Base-by-base conservation (phyloP, 2,329 filamentous ascomycete genomes). In the Ploettnerulaceae sp. region DNA sequence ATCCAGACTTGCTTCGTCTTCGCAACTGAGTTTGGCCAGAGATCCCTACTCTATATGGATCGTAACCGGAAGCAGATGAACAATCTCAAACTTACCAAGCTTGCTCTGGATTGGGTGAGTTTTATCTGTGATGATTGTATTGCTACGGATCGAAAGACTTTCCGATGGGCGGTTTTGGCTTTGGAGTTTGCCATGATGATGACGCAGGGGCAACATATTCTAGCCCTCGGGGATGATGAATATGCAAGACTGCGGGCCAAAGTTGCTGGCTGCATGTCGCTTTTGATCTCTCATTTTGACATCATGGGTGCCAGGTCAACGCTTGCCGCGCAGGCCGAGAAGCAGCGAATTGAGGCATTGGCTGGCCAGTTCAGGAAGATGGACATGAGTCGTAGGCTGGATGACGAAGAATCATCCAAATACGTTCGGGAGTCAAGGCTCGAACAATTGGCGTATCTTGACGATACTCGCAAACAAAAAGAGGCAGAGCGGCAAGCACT, bases 1-100 rank as follows among this genome's bases (percentile, higher is more conserved):
- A 93, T 98, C 54, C 93, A 98, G 66, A 95, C 89, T 4, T 98
- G 91, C 68, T 98, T 97, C 66, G 86, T 94, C 31, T 98, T 97
- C 61, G 93, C 93, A n/a, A 97, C 93, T 0, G 93, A 98, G 65
- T 98, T 98, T 57, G 93, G 93, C 34, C 91, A 96, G 65, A 84
- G 93, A 54, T 96, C 91, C 2, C 78, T 95, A 39, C 81, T 93
- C 15, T 94, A 95, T 70, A 93, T 98, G 82, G 93, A 98, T 67
- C 86, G 87, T 65, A 97, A 95, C 63, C 76, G 93, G 45, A 84
- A 91, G 39, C 88, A 94, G 57, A 94, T 97, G 87, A 97, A 97
- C 69, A 96, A 95, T 66, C 76, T 95, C 57, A 95, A 95, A 65
- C 77, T 98, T 45, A 95, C 91, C 9, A 88, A 95, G 62, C 75